Percentiles rank a stretch among this genome's conserved stretches.
phyloP scores from a whole-genome alignment of 768 basidiomycete species.

The Naematelia aurantialba region DNA sequence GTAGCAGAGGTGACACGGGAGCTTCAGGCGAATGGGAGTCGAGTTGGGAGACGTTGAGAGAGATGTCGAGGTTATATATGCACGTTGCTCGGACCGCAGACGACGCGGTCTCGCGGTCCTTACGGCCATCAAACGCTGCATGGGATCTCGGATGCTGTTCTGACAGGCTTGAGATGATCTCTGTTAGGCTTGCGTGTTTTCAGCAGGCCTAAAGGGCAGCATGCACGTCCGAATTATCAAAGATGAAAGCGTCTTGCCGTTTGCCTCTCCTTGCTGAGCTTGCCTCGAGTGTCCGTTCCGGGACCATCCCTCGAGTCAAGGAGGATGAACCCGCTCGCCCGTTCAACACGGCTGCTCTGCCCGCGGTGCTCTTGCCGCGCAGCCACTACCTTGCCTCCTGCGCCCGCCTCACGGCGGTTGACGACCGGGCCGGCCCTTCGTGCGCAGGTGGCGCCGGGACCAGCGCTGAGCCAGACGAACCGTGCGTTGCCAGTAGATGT shows the following conservation, averaged over 20 bases:
- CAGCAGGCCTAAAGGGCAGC: not conserved
- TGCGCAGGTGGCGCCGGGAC: constrained; percentile 36
- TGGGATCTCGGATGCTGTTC: not conserved
- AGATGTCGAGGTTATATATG: too few relatives aligned
- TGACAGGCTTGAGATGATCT: not conserved
- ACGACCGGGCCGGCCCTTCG: not conserved
- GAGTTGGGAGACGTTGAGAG: too few relatives aligned
- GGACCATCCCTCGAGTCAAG: not conserved
- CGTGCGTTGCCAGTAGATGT: too few relatives aligned
- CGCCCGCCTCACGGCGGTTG: not conserved
- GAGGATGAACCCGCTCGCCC: not conserved
- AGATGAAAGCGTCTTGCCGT: too few relatives aligned
- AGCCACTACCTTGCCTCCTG: not conserved
- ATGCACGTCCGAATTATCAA: not conserved
- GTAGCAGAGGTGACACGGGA: too few relatives aligned
- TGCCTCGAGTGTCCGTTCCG: not conserved
- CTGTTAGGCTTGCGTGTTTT: not conserved
- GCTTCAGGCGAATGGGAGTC: too few relatives aligned
- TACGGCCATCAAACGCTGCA: not conserved
- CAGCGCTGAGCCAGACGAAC: constrained; percentile 43
- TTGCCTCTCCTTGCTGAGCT: too few relatives aligned
- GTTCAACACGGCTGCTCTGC: not conserved
- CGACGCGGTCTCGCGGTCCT: not conserved
- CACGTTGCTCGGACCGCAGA: too few relatives aligned
- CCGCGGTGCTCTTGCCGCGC: not conserved